Evolutionary conservation across 75 land plant genomes (phyloP).

Genomic region (Picea glauca): DNA sequence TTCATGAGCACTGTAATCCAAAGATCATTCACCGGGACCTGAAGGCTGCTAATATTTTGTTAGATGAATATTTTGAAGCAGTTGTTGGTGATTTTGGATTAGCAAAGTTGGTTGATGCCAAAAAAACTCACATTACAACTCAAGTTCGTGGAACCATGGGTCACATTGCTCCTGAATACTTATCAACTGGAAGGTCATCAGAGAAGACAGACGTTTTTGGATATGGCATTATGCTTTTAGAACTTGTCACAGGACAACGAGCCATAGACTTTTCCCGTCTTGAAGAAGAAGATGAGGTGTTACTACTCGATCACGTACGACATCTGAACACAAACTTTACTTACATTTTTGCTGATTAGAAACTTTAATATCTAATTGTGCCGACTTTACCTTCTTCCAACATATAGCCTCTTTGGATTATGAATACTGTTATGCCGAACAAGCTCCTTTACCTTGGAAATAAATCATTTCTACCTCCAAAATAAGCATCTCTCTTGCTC

Average conservation of each 20-base stretch:
- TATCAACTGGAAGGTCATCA: slow-evolving; percentile 62
- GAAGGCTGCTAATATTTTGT: slow-evolving; percentile 66
- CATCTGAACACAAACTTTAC: neutral
- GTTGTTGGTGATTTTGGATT: slow-evolving; percentile 67
- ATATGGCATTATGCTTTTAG: slow-evolving; percentile 45
- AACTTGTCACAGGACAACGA: slow-evolving; percentile 50
- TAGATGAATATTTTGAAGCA: slow-evolving; percentile 44
- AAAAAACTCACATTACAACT: slow-evolving; percentile 59
- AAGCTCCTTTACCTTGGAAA: neutral
- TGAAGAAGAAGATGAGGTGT: slow-evolving; percentile 48
- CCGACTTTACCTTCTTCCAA: neutral
- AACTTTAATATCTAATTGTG: neutral
- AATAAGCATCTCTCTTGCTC: neutral
- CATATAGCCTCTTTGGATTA: neutral
- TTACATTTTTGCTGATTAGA: neutral
- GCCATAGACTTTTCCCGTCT: slow-evolving; percentile 47
- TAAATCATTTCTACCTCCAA: neutral
- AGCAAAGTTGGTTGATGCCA: slow-evolving; percentile 50
- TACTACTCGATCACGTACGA: slow-evolving; percentile 60
- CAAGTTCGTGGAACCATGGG: slow-evolving; percentile 55
- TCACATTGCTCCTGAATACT: slow-evolving; percentile 68
- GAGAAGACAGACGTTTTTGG: slow-evolving; percentile 73
- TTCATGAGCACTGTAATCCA: slow-evolving; percentile 61
- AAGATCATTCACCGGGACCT: slow-evolving; percentile 65
- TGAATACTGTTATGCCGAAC: neutral